Conservation (phyloP, 2,329 filamentous ascomycete genomes). For the Exophiala phaeomuriformis region DNA sequence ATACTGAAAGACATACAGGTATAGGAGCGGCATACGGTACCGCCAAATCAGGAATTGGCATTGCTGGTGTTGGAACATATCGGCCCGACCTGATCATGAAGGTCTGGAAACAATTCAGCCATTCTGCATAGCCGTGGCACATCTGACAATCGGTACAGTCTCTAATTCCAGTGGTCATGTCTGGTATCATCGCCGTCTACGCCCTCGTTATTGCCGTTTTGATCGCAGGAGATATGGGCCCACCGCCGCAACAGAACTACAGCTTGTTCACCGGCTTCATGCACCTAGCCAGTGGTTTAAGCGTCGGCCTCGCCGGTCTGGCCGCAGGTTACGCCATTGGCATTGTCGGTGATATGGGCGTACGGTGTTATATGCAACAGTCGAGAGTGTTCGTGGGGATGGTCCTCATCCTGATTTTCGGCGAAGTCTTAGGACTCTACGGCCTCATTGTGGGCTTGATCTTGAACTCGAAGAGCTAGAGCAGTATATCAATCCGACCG, state of each 20-base stretch:
- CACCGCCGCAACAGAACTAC: slow-evolving; percentile 62
- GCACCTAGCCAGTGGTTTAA: slow-evolving; percentile 84
- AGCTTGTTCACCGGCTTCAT: slow-evolving; percentile 86
- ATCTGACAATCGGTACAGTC: slow-evolving; percentile 32
- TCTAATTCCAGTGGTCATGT: slow-evolving; percentile 66
- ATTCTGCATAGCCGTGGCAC: neutral
- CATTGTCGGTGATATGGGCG: slow-evolving; percentile 84
- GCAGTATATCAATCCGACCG: neutral
- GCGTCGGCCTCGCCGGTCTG: slow-evolving; percentile 84
- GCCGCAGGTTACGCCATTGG: slow-evolving; percentile 96
- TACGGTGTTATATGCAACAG: slow-evolving; percentile 93
- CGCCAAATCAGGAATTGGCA: slow-evolving; percentile 61
- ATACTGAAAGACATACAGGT: slow-evolving; percentile 39
- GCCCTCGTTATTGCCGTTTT: slow-evolving; percentile 93
- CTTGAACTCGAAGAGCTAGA: slow-evolving; percentile 75
- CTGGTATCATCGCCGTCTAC: slow-evolving; percentile 97
- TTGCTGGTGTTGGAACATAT: slow-evolving; percentile 59
- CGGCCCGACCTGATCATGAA: slow-evolving; percentile 63
- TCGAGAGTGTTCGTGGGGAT: slow-evolving; percentile 95
- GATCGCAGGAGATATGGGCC: slow-evolving; percentile 81
- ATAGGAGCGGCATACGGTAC: slow-evolving; percentile 61
- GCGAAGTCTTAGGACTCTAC: slow-evolving; percentile 92
- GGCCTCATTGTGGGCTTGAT: slow-evolving; percentile 91
- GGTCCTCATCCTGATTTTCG: slow-evolving; percentile 98
- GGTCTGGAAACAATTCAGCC: slow-evolving; percentile 32